phyloP scores from a whole-genome alignment of 495 filamentous ascomycete species.

The Xylaria sp. region DNA sequence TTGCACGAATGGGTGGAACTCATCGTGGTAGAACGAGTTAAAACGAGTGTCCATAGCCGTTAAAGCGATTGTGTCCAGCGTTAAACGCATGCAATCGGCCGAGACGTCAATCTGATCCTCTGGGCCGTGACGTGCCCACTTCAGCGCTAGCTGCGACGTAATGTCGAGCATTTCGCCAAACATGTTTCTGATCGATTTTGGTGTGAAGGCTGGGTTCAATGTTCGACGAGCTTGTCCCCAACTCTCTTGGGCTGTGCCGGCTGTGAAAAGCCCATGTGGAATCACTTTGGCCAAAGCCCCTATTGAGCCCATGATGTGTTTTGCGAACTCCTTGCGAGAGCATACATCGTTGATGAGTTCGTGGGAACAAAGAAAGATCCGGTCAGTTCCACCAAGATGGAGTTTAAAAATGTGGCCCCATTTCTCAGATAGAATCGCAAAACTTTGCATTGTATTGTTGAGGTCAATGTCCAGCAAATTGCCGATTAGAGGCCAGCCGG shows the following conservation, averaged over 20 bases:
- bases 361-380: conserved; percentile 55
- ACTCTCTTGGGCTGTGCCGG: conserved; percentile 55
- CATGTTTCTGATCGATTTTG: conserved; percentile 53
- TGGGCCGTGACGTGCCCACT: background rate
- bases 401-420: background rate
- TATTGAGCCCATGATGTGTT: conserved; percentile 29
- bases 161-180: background rate
- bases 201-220: conserved; percentile 67
- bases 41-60: background rate
- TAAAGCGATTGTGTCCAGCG: background rate
- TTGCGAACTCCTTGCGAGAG: conserved; percentile 55
- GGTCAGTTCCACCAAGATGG: conserved; percentile 27
- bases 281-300: conserved; percentile 59
- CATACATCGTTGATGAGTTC: conserved; percentile 66
- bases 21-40: background rate
- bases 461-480: conserved; percentile 40
- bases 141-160: background rate
- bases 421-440: conserved; percentile 26
- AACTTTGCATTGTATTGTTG: conserved; percentile 32
- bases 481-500: conserved; percentile 39
- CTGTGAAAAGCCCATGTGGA: conserved; percentile 67
- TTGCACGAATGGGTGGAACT: background rate
- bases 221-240: conserved; percentile 71
- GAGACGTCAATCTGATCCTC: background rate
- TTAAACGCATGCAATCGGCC: background rate